Conservation (phyloP, 2,329 filamentous ascomycete species). For the Fusarium siculi region DNA sequence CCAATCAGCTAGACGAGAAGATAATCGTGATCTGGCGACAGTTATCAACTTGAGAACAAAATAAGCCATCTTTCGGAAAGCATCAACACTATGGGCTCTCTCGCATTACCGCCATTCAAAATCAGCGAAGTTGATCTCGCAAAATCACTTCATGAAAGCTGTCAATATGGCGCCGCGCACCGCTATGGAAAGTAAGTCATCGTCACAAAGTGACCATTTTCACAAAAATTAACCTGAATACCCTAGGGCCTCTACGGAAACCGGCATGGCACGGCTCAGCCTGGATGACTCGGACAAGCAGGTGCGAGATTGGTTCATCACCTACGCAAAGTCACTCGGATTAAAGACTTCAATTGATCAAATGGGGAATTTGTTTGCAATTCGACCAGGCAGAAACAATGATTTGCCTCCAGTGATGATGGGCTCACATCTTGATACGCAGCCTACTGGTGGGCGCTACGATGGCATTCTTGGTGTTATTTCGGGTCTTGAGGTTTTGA, state of each 20-base stretch:
- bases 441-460: background rate
- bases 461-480: constrained; percentile 9
- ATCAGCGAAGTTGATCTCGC: background rate
- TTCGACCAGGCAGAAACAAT: background rate
- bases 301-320: constrained; percentile 12
- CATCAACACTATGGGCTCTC: background rate
- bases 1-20: no score
- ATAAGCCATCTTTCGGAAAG: no score
- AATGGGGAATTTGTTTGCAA: constrained; percentile 4
- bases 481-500: background rate
- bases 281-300: constrained; percentile 12
- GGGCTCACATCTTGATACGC: constrained; percentile 5
- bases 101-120: background rate
- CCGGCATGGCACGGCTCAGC: background rate
- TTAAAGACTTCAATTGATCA: background rate
- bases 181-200: constrained; percentile 2
- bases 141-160: constrained; percentile 1
- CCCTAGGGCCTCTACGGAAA: background rate
- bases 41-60: no score
- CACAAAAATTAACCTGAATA: accelerated
- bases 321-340: background rate
- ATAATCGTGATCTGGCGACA: no score
- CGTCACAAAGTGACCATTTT: accelerated
- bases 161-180: constrained; percentile 5
- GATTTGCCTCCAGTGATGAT: background rate